A percentile compares a stretch with the other conserved stretches of the same genome.
These are phyloP conservation scores for Chrysoporthe puriensis DNA, from an alignment of 2,329 filamentous ascomycete species.

Conservation along the genomic window DNA sequence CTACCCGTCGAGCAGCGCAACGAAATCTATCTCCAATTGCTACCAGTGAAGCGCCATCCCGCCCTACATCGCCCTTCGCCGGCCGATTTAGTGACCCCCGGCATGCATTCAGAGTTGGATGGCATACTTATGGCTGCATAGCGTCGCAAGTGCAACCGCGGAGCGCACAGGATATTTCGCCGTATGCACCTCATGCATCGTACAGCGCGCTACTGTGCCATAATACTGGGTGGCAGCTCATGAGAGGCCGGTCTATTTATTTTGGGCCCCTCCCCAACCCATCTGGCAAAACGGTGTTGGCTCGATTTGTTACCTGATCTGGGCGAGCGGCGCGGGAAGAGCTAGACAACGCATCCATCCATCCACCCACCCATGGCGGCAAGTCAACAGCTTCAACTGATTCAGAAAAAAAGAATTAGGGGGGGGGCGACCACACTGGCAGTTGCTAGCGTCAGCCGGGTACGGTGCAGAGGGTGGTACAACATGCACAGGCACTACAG, in stretches of 20 bases:
- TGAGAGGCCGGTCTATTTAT: conserved; percentile 21
- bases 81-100: conserved; percentile 8
- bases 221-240: conserved; percentile 19
- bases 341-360: conserved; percentile 26
- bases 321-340: conserved; percentile 10
- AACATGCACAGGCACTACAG: conserved; percentile 3
- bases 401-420: background rate
- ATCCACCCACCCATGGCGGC: conserved; percentile 3
- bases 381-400: background rate
- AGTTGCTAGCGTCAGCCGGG: conserved; percentile 11
- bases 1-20: conserved; percentile 10
- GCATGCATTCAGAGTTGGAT: conserved; percentile 17
- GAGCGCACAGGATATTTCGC: conserved; percentile 29
- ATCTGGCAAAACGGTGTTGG: conserved; percentile 11
- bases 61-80: background rate
- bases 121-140: conserved; percentile 21
- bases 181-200: conserved; percentile 28
- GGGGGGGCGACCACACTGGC: background rate
- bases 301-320: background rate
- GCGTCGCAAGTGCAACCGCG: conserved; percentile 27
- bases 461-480: conserved; percentile 12
- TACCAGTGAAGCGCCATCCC: background rate
- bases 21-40: background rate
- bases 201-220: conserved; percentile 29
- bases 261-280: conserved; percentile 26